Percentiles rank a stretch among this genome's conserved stretches.
These are phyloP conservation scores for Aspergillus avenaceus DNA, from an alignment of 495 filamentous ascomycete genomes.

Conservation along the genomic window DNA sequence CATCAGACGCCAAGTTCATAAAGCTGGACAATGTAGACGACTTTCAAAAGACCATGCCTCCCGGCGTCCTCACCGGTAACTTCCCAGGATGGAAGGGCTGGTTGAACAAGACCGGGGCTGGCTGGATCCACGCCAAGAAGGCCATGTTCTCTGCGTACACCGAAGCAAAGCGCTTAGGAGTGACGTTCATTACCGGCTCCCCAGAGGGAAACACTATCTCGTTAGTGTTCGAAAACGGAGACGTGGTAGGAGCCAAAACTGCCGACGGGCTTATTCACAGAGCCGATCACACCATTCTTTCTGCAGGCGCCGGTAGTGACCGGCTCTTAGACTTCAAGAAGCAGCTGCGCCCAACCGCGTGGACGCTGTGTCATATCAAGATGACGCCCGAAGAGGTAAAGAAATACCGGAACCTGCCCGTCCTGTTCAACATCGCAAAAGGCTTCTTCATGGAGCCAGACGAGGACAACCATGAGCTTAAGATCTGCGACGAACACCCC, in stretches of 20 bases:
- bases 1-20: constrained; percentile 20
- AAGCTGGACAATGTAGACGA: constrained; percentile 33
- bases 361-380: constrained; percentile 48
- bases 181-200: constrained; percentile 36
- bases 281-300: constrained; percentile 40
- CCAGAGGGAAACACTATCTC: constrained; percentile 31
- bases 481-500: constrained; percentile 55
- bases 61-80: constrained; percentile 45
- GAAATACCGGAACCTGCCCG: constrained; percentile 42
- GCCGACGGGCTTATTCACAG: constrained; percentile 28
- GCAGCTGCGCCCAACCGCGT: constrained; percentile 50
- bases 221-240: constrained; percentile 28
- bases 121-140: constrained; percentile 49
- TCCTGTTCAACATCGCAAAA: constrained; percentile 47
- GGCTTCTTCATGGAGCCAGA: constrained; percentile 57
- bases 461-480: constrained; percentile 45
- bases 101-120: constrained; percentile 36
- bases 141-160: constrained; percentile 40
- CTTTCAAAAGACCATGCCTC: constrained; percentile 48
- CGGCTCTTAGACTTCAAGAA: constrained; percentile 46
- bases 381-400: constrained; percentile 42
- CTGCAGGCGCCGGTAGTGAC: constrained; percentile 46
- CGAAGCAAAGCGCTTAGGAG: constrained; percentile 43
- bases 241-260: constrained; percentile 35
- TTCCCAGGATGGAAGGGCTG: constrained; percentile 51